phyloP scores from a whole-genome alignment of 306 rosid genomes.

The Lablab purpureus region DNA sequence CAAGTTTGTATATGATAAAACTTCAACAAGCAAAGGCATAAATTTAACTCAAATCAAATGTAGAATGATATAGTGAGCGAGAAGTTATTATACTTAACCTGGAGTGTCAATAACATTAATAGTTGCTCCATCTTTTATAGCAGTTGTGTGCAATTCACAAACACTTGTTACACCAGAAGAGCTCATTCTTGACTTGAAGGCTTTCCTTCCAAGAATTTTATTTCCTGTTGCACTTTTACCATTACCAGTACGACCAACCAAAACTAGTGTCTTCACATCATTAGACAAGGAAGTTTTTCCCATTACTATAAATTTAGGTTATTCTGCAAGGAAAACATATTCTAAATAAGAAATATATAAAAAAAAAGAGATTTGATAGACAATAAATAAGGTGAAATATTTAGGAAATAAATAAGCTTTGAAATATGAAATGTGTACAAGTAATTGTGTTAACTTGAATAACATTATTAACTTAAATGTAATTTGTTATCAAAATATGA shows the following conservation, averaged over 20 bases:
- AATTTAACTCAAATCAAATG: neutral
- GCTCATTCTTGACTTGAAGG: constrained; percentile 68
- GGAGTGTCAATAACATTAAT: constrained; percentile 91
- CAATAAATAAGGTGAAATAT: neutral
- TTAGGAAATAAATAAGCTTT: neutral
- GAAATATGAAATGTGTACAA: neutral
- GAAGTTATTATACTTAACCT: constrained; percentile 52
- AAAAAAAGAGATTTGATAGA: neutral
- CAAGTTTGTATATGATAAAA: too few species aligned
- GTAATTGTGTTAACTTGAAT: neutral
- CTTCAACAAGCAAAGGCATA: too few species aligned
- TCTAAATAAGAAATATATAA: neutral
- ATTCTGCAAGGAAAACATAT: neutral
- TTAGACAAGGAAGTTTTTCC: constrained; percentile 46
- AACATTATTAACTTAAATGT: neutral
- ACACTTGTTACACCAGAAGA: constrained; percentile 60
- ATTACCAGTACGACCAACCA: constrained; percentile 88
- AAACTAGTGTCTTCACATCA: constrained; percentile 72
- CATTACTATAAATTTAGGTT: neutral
- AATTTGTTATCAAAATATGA: neutral
- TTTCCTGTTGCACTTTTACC: constrained; percentile 95
- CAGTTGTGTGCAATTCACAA: constrained; percentile 58
- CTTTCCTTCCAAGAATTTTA: constrained; percentile 70
- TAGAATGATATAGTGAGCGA: neutral
- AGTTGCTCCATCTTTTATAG: constrained; percentile 60